Evolutionary conservation across 352 stramenopile genomes (phyloP).

Genomic region (Globisporangium paddicum): DNA sequence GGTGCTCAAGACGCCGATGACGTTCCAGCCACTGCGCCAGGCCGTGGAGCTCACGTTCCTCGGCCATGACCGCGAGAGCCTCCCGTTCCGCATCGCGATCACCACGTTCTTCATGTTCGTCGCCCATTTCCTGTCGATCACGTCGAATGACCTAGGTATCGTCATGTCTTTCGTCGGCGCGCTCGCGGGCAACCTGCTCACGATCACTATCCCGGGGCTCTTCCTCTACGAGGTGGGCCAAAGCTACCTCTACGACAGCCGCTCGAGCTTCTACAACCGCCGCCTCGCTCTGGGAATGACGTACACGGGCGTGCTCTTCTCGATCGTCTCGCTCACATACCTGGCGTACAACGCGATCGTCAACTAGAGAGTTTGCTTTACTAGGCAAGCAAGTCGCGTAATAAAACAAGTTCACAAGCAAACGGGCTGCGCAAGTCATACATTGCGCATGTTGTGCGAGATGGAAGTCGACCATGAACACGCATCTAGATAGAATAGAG

Average conservation of each 20-base stretch:
- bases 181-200: conserved; percentile 65
- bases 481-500: conserved; percentile 1
- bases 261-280: conserved; percentile 47
- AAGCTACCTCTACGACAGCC: conserved; percentile 40
- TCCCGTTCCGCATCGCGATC: conserved; percentile 63
- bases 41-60: conserved; percentile 69
- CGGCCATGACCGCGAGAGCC: conserved; percentile 61
- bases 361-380: conserved; percentile 12
- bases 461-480: not conserved
- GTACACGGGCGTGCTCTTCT: conserved; percentile 46
- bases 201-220: conserved; percentile 61
- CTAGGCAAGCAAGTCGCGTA: not conserved
- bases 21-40: conserved; percentile 78
- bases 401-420: not conserved
- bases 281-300: conserved; percentile 43
- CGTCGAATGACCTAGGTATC: conserved; percentile 56
- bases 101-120: conserved; percentile 67
- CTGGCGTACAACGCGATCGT: conserved; percentile 51
- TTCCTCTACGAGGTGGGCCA: conserved; percentile 74
- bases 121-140: conserved; percentile 54
- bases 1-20: conserved; percentile 83
- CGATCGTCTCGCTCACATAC: conserved; percentile 65
- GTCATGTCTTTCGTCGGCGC: conserved; percentile 78
- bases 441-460: not conserved
- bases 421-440: not conserved